phyloP scores from a whole-genome alignment of 169 alveolate species.

The Fabrea salina region DNA sequence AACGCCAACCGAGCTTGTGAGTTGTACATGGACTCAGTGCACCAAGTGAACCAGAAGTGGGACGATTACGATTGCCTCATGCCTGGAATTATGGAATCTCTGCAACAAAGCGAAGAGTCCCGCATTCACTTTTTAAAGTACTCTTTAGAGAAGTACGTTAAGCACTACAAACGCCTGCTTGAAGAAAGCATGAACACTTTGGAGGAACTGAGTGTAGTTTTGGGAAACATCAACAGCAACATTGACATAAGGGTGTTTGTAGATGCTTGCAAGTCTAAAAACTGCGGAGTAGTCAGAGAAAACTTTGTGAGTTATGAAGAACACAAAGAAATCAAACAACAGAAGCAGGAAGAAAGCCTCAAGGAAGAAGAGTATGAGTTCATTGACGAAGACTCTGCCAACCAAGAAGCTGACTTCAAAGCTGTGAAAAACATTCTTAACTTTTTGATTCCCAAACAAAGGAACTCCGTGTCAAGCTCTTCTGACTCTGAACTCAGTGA shows the following conservation, averaged over 20 bases:
- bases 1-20: neutral
- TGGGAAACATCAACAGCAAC: conserved; percentile 16
- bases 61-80: neutral
- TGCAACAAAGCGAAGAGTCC: conserved; percentile 22
- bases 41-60: neutral
- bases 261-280: conserved; percentile 5
- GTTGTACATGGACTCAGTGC: neutral
- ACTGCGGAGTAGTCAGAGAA: neutral
- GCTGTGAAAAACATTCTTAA: neutral
- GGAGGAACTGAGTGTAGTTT: neutral
- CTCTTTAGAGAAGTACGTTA: neutral
- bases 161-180: neutral
- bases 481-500: neutral
- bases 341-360: neutral
- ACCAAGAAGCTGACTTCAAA: neutral
- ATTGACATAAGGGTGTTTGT: conserved; percentile 27
- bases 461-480: neutral
- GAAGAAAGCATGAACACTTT: neutral
- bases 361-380: neutral
- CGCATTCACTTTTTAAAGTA: conserved; percentile 5
- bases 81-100: neutral
- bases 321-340: neutral
- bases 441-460: neutral
- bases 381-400: neutral
- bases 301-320: neutral